These are phyloP conservation scores for Wickerhamomyces alni DNA, from an alignment of 805 yeast species.

Conservation along the genomic window DNA sequence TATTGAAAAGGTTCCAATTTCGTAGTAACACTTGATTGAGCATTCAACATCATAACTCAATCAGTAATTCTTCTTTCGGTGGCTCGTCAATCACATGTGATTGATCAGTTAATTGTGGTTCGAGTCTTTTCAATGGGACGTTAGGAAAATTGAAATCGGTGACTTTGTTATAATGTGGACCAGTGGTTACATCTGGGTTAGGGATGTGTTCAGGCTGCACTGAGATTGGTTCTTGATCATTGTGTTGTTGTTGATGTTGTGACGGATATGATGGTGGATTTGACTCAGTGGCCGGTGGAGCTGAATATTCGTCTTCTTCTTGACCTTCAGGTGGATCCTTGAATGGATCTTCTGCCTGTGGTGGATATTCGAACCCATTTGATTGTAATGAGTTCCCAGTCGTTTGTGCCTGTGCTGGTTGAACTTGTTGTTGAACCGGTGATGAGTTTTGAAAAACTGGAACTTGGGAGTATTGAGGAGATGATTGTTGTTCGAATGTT, in stretches of 20 bases:
- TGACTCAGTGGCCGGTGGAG: conserved; percentile 11
- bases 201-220: background rate
- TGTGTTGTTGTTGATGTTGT: conserved; percentile 7
- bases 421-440: conserved; percentile 3
- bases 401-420: conserved; percentile 6
- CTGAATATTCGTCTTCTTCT: conserved; percentile 18
- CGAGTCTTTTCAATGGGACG: conserved; percentile 28
- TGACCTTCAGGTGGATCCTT: conserved; percentile 3
- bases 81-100: conserved; percentile 2
- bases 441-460: background rate
- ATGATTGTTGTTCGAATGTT: background rate
- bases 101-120: conserved; percentile 5
- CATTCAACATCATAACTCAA: conserved; percentile 18
- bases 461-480: background rate
- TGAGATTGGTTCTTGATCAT: conserved; percentile 1
- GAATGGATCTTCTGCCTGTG: conserved; percentile 9
- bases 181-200: background rate
- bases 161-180: conserved; percentile 15
- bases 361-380: conserved; percentile 1
- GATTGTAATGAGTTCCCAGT: background rate
- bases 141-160: conserved; percentile 35
- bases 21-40: too few species aligned
- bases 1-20: too few species aligned
- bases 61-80: conserved; percentile 18
- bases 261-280: conserved; percentile 3